Evolutionary conservation across 345 rosid genomes (phyloP).

Genomic region (Turritis glabra): DNA sequence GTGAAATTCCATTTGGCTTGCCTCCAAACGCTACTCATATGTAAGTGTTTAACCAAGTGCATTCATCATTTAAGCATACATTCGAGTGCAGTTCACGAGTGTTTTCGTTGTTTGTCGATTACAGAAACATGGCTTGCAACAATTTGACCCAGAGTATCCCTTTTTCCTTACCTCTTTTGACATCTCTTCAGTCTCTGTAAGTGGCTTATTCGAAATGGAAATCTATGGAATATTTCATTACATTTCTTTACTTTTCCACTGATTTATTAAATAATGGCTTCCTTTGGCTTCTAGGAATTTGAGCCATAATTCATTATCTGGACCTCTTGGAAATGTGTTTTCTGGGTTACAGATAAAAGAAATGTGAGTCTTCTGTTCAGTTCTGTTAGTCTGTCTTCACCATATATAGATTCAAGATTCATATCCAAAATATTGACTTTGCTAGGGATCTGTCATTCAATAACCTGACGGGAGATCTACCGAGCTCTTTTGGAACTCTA

Average conservation of each 20-base stretch:
- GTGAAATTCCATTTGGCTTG: conserved; percentile 71
- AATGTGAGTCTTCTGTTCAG: conserved; percentile 52
- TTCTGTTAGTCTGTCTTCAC: background rate
- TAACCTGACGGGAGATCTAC: conserved; percentile 80
- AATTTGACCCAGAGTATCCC: conserved; percentile 67
- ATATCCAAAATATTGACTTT: conserved; percentile 7
- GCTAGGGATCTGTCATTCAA: conserved; percentile 88
- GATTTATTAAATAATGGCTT: background rate
- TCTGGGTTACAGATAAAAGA: conserved; percentile 61
- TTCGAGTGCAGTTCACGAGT: background rate
- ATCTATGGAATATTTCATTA: background rate
- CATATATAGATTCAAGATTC: background rate
- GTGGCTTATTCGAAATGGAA: conserved; percentile 33
- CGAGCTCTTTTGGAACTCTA: conserved; percentile 75
- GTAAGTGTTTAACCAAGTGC: conserved; percentile 47
- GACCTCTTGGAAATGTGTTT: conserved; percentile 89
- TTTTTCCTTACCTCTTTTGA: conserved; percentile 57
- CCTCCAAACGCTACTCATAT: conserved; percentile 81
- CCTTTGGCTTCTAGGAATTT: conserved; percentile 63
- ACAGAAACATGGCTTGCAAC: conserved; percentile 83
- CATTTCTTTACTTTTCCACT: conserved; percentile 1
- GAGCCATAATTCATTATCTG: conserved; percentile 75
- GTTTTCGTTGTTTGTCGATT: conserved; percentile 17
- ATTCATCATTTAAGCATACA: conserved; percentile 5
- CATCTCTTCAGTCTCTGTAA: conserved; percentile 66